Conservation (phyloP, 345 rosid genomes). For the Dimocarpus longan region DNA sequence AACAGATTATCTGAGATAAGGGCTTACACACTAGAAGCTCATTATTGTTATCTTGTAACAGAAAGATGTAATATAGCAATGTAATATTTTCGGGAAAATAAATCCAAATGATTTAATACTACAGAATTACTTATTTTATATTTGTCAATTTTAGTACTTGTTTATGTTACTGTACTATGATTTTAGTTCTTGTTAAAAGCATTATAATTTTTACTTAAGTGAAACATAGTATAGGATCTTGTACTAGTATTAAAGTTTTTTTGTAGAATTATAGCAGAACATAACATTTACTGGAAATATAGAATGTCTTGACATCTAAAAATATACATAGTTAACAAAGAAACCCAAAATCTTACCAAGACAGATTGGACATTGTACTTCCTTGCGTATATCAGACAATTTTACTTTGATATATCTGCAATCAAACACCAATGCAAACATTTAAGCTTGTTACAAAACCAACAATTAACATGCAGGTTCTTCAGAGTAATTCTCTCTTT, state of each 20-base stretch:
- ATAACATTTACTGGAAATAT: not conserved
- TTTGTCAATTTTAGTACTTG: not conserved
- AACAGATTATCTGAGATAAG: not conserved
- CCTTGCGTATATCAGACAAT: conserved; percentile 63
- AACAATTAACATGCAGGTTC: not conserved
- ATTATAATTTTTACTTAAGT: too few species aligned
- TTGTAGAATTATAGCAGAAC: conserved; percentile 7
- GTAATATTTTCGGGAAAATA: not conserved
- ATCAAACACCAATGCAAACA: conserved; percentile 19
- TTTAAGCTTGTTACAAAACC: conserved; percentile 13
- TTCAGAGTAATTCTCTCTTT: conserved; percentile 13
- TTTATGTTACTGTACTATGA: too few species aligned
- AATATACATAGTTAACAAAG: conserved; percentile 8
- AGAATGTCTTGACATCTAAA: conserved; percentile 3
- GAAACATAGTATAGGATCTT: not conserved
- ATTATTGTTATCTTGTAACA: not conserved
- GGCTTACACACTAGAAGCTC: not conserved
- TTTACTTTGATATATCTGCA: conserved; percentile 54
- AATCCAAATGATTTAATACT: conserved; percentile 4
- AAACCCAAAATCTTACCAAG: conserved; percentile 45
- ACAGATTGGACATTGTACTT: conserved; percentile 83
- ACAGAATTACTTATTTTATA: not conserved
- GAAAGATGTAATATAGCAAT: not conserved
- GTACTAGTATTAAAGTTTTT: not conserved
- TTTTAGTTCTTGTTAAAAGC: too few species aligned